These are phyloP conservation scores for Helichrysum umbraculigerum DNA, from an alignment of 129 eudicot species.

Conservation along the genomic window DNA sequence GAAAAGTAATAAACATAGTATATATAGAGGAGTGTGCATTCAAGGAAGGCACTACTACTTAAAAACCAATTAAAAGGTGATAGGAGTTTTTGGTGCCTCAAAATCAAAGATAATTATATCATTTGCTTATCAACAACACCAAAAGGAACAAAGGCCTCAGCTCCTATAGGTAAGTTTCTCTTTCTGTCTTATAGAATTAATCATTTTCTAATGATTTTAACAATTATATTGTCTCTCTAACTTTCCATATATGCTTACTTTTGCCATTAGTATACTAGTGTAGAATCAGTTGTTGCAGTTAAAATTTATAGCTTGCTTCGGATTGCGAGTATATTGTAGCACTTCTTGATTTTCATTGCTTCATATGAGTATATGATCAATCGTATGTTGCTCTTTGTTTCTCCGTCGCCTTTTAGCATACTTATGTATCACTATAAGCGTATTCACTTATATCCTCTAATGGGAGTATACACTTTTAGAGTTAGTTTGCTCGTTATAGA, in stretches of 20 bases:
- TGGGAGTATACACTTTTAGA: neutral
- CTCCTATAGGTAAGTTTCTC: conserved; percentile 23
- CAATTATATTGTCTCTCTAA: neutral
- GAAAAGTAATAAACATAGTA: conserved; percentile 2
- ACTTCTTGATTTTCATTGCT: neutral
- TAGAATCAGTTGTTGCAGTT: neutral
- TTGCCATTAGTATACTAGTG: neutral
- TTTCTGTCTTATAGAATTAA: neutral
- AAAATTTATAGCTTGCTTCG: too few relatives aligned
- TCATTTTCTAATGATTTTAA: neutral
- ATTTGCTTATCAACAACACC: conserved; percentile 18
- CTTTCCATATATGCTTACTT: conserved; percentile 18
- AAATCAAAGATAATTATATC: conserved; percentile 16
- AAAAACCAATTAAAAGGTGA: conserved; percentile 18
- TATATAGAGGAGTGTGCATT: conserved; percentile 22
- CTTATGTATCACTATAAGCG: neutral
- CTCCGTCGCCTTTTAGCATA: neutral
- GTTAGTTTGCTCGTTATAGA: neutral
- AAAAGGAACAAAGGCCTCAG: conserved; percentile 6
- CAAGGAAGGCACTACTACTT: conserved; percentile 23
- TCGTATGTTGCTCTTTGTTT: neutral
- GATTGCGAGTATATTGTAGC: neutral
- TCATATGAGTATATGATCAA: neutral
- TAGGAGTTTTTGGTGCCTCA: neutral
- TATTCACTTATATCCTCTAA: neutral